phyloP scores from a whole-genome alignment of 306 rosid genomes.

The Prunus kanzakura region DNA sequence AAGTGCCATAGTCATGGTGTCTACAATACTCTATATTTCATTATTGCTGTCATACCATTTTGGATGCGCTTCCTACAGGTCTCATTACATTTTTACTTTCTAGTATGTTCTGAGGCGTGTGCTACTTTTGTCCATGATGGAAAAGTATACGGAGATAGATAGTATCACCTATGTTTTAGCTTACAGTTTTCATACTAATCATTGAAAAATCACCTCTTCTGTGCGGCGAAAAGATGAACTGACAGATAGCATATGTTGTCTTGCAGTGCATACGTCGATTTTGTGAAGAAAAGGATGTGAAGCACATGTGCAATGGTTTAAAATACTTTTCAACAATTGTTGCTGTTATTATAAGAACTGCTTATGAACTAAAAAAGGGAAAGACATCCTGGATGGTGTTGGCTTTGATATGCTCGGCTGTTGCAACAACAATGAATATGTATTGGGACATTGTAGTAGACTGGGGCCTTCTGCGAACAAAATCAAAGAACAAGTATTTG shows the following conservation, averaged over 20 bases:
- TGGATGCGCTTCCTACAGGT: constrained; percentile 72
- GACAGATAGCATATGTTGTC: constrained; percentile 8
- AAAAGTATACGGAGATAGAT: not conserved
- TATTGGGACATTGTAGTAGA: constrained; percentile 59
- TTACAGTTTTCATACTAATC: not conserved
- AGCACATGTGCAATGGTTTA: constrained; percentile 40
- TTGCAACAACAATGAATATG: constrained; percentile 38
- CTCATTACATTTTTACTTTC: not conserved
- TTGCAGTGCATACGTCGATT: constrained; percentile 54
- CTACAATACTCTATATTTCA: constrained; percentile 45
- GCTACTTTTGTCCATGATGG: constrained; percentile 7
- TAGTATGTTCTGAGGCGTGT: not conserved
- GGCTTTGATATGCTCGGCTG: constrained; percentile 56
- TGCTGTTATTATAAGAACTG: constrained; percentile 52
- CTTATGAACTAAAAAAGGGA: constrained; percentile 47
- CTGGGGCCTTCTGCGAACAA: constrained; percentile 63
- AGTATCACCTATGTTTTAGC: not conserved
- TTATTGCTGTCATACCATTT: constrained; percentile 49
- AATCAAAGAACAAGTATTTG: constrained; percentile 50
- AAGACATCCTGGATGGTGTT: constrained; percentile 43
- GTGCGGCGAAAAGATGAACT: constrained; percentile 1
- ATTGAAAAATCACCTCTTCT: not conserved
- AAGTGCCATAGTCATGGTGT: constrained; percentile 50
- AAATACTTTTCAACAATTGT: constrained; percentile 54
- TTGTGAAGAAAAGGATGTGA: constrained; percentile 40